phyloP scores from a whole-genome alignment of 768 basidiomycete genomes.

The Fibroporia radiculosa region DNA sequence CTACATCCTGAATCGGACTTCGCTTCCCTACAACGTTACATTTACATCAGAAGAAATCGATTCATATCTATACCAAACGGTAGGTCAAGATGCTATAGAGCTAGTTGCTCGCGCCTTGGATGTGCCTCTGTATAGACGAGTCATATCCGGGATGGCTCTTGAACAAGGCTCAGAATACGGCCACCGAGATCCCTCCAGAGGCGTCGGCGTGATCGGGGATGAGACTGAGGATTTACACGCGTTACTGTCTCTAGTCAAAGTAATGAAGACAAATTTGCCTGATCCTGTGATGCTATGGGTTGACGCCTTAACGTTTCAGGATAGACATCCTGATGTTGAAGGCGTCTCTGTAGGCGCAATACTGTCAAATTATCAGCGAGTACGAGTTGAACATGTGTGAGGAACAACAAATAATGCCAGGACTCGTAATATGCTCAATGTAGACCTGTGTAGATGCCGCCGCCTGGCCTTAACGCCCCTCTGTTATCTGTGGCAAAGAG shows the following conservation, averaged over 20 bases:
- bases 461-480: constrained; percentile 75
- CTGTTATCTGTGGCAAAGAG: constrained; percentile 89
- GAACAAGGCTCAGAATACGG: constrained; percentile 87
- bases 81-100: constrained; percentile 90
- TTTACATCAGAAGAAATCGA: constrained; percentile 84
- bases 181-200: constrained; percentile 36
- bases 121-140: constrained; percentile 75
- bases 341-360: constrained; percentile 95
- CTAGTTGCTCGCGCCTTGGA: constrained; percentile 79
- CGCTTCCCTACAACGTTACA: constrained; percentile 13
- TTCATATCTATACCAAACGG: constrained; percentile 98
- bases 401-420: constrained; percentile 18
- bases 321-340: constrained; percentile 68
- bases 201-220: constrained; percentile 63
- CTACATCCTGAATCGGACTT: constrained; percentile 7
- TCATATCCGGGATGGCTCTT: constrained; percentile 76
- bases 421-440: neutral
- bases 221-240: constrained; percentile 92
- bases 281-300: neutral
- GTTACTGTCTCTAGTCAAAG: constrained; percentile 72
- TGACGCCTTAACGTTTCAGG: constrained; percentile 33
- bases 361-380: constrained; percentile 93
- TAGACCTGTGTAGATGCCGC: constrained; percentile 48
- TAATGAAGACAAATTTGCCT: constrained; percentile 24
- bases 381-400: constrained; percentile 96